These are phyloP conservation scores for Rosa persica DNA, from an alignment of 306 rosid species.

Conservation along the genomic window DNA sequence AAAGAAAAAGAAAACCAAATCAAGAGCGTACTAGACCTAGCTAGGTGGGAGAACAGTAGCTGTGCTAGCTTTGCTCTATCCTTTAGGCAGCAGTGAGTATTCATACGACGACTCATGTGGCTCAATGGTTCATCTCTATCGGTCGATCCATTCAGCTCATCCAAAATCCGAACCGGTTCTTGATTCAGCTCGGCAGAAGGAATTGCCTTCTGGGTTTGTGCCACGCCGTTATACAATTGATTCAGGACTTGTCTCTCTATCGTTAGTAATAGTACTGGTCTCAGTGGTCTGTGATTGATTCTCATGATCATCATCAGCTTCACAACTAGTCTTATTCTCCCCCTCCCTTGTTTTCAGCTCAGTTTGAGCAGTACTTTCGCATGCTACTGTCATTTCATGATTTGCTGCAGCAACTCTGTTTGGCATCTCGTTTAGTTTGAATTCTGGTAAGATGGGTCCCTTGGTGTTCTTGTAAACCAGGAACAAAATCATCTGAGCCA, in stretches of 20 bases:
- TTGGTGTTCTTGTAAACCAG: constrained; percentile 28
- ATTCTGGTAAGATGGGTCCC: constrained; percentile 22
- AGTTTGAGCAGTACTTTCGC: background rate
- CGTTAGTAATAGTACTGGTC: background rate
- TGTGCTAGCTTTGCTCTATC: background rate
- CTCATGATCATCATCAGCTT: constrained; percentile 10
- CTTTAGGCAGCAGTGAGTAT: background rate
- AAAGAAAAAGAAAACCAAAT: background rate
- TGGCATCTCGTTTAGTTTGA: constrained; percentile 14
- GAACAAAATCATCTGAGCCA: constrained; percentile 42
- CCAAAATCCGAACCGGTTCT: background rate
- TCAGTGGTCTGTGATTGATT: background rate
- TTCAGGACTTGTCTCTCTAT: background rate
- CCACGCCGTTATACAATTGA: background rate
- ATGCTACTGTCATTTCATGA: background rate
- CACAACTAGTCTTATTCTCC: background rate
- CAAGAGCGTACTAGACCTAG: background rate
- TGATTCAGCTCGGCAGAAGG: background rate
- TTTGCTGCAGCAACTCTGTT: background rate
- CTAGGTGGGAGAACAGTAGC: background rate
- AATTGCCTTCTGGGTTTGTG: background rate
- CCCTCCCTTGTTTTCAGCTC: background rate
- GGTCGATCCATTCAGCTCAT: background rate
- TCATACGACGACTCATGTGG: background rate
- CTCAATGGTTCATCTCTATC: background rate